A percentile compares a stretch with the other conserved stretches of the same genome.
These are phyloP conservation scores for Fusarium sp. DNA, from an alignment of 2,329 filamentous ascomycete species.

Conservation along the genomic window DNA sequence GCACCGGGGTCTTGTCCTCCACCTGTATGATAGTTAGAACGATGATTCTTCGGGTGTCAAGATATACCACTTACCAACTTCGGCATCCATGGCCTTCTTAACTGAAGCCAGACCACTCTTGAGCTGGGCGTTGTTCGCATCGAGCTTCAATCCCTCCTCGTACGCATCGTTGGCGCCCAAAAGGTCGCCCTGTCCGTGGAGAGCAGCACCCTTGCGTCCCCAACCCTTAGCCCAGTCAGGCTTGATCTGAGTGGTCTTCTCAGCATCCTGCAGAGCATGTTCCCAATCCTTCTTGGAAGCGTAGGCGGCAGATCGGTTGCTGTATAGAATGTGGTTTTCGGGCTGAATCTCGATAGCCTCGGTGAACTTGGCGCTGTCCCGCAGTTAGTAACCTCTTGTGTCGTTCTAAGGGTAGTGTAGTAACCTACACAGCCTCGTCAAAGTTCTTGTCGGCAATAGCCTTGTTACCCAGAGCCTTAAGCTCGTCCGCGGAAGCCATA, in stretches of 20 bases:
- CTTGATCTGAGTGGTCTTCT: constrained; percentile 94
- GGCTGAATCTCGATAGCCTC: constrained; percentile 91
- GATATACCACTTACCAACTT: constrained; percentile 49
- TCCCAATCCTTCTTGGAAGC: constrained; percentile 91
- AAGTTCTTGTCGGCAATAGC: constrained; percentile 98
- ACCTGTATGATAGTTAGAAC: constrained; percentile 32
- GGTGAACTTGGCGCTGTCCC: constrained; percentile 85
- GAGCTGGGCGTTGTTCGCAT: constrained; percentile 90
- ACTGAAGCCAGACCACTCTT: constrained; percentile 89
- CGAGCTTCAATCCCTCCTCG: constrained; percentile 92
- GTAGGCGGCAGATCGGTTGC: constrained; percentile 89
- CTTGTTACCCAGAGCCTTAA: constrained; percentile 98
- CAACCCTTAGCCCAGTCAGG: constrained; percentile 98
- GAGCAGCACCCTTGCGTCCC: constrained; percentile 90
- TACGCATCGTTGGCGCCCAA: constrained; percentile 89
- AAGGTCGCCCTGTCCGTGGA: constrained; percentile 88
- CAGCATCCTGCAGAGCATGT: constrained; percentile 86
- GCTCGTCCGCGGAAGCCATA: constrained; percentile 76
- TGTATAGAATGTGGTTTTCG: constrained; percentile 95
- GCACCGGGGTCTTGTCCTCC: constrained; percentile 70
- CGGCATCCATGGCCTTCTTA: constrained; percentile 83
- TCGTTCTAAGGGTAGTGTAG: neutral
- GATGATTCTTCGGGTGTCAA: constrained; percentile 8
- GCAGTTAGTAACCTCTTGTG: constrained; percentile 30
- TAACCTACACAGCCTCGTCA: constrained; percentile 88